Conservation (phyloP, 495 filamentous ascomycete species). For the Podospora bellae-mahoneyi region DNA sequence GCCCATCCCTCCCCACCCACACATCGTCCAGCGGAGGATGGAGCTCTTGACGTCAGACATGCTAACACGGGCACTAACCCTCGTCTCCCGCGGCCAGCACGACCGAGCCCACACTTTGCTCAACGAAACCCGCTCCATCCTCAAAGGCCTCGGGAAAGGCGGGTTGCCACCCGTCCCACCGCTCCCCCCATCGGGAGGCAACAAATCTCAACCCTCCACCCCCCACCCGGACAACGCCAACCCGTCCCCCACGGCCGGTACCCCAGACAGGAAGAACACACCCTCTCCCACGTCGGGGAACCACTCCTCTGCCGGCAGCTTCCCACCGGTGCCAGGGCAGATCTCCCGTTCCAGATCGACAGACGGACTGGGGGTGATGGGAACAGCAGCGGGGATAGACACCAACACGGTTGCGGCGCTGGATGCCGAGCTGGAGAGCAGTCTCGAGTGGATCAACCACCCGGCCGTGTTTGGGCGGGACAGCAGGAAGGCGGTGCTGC, state of each 20-base stretch:
- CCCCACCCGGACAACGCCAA: conserved; percentile 45
- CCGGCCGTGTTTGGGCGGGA: conserved; percentile 95
- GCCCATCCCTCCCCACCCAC: conserved; percentile 91
- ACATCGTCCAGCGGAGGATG: conserved; percentile 95
- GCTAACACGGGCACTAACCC: conserved; percentile 86
- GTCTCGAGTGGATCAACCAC: conserved; percentile 99
- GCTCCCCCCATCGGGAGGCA: conserved; percentile 45
- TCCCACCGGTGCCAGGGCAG: conserved; percentile 21
- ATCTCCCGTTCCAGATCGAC: conserved; percentile 41
- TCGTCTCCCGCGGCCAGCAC: conserved; percentile 87
- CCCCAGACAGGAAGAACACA: conserved; percentile 47
- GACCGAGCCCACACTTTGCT: conserved; percentile 90
- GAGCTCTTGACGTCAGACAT: conserved; percentile 97
- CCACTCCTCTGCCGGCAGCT: conserved; percentile 36
- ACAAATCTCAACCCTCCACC: conserved; percentile 48
- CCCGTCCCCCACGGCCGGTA: conserved; percentile 42
- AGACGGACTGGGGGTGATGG: conserved; percentile 48
- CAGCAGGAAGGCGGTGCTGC: conserved; percentile 90
- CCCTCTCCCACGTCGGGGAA: conserved; percentile 50
- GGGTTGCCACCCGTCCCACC: conserved; percentile 93
- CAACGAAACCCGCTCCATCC: conserved; percentile 88
- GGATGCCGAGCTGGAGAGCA: conserved; percentile 83
- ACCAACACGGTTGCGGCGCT: conserved; percentile 74
- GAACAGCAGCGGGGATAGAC: conserved; percentile 71
- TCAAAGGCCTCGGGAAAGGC: conserved; percentile 94